Conservation (phyloP, 768 basidiomycete genomes). For the Pisolithus marmoratus region DNA sequence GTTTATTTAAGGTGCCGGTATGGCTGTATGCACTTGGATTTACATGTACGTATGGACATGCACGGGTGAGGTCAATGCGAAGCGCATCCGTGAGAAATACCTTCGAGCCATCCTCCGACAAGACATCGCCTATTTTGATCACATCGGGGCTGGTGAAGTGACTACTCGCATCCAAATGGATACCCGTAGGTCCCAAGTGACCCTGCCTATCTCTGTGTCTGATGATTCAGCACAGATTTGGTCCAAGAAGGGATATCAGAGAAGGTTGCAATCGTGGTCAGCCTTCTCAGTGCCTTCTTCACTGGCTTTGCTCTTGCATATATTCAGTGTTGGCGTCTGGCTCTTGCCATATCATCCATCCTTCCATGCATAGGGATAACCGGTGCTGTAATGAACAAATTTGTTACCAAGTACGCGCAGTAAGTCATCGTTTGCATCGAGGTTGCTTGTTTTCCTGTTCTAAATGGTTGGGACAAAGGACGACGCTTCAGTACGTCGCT, state of each 20-base stretch:
- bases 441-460: neutral
- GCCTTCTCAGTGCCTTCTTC: slow-evolving; percentile 64
- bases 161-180: slow-evolving; percentile 89
- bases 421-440: slow-evolving; percentile 31
- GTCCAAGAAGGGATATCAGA: slow-evolving; percentile 90
- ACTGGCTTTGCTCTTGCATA: slow-evolving; percentile 78
- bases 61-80: slow-evolving; percentile 76
- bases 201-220: neutral
- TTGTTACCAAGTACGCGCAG: slow-evolving; percentile 60
- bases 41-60: slow-evolving; percentile 72
- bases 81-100: slow-evolving; percentile 80
- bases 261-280: slow-evolving; percentile 69
- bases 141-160: slow-evolving; percentile 88
- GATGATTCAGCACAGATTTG: slow-evolving; percentile 46
- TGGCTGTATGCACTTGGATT: slow-evolving; percentile 65
- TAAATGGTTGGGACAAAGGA: slow-evolving; percentile 27
- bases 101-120: slow-evolving; percentile 78
- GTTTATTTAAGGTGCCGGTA: slow-evolving; percentile 52
- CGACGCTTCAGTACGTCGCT: slow-evolving; percentile 67
- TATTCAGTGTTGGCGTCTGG: slow-evolving; percentile 69
- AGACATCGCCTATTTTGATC: slow-evolving; percentile 86
- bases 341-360: slow-evolving; percentile 76
- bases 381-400: slow-evolving; percentile 68
- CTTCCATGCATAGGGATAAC: slow-evolving; percentile 77
- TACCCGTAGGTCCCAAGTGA: slow-evolving; percentile 49